Conservation (phyloP, 2,329 filamentous ascomycete genomes). For the Fusarium hostae region DNA sequence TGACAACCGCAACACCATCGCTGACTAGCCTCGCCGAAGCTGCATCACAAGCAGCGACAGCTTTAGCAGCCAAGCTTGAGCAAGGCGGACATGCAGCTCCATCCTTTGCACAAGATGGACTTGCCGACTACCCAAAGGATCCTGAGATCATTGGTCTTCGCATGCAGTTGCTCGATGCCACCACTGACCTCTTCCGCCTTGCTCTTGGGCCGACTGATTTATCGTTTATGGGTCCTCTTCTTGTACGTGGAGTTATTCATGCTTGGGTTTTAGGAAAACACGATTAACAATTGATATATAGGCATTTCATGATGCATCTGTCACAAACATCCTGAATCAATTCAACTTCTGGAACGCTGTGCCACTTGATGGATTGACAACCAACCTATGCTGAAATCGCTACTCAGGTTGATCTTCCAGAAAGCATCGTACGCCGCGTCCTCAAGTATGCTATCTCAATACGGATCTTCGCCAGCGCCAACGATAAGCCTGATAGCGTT, state of each 20-base stretch:
- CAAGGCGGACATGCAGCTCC: slow-evolving; percentile 5
- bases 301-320: slow-evolving; percentile 13
- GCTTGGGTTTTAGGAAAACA: fast-evolving
- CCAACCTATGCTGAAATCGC: slow-evolving; percentile 42
- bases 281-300: not conserved
- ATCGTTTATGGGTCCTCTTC: slow-evolving; percentile 1
- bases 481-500: slow-evolving; percentile 25
- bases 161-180: slow-evolving; percentile 20
- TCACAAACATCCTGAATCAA: slow-evolving; percentile 34
- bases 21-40: not conserved
- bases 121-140: slow-evolving; percentile 14
- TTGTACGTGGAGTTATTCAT: not conserved
- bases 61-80: slow-evolving; percentile 11
- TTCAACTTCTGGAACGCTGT: slow-evolving; percentile 42
- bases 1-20: not conserved
- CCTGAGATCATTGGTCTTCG: slow-evolving; percentile 25
- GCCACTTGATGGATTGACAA: slow-evolving; percentile 35
- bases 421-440: slow-evolving; percentile 51
- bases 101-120: slow-evolving; percentile 15
- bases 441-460: slow-evolving; percentile 52
- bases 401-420: slow-evolving; percentile 49
- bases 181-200: slow-evolving; percentile 17
- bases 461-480: slow-evolving; percentile 48
- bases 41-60: not conserved
- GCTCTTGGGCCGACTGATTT: slow-evolving; percentile 20